Percentiles rank a stretch among this genome's conserved stretches.
phyloP scores from a whole-genome alignment of 768 basidiomycete species.

The Lactarius hatsudake region DNA sequence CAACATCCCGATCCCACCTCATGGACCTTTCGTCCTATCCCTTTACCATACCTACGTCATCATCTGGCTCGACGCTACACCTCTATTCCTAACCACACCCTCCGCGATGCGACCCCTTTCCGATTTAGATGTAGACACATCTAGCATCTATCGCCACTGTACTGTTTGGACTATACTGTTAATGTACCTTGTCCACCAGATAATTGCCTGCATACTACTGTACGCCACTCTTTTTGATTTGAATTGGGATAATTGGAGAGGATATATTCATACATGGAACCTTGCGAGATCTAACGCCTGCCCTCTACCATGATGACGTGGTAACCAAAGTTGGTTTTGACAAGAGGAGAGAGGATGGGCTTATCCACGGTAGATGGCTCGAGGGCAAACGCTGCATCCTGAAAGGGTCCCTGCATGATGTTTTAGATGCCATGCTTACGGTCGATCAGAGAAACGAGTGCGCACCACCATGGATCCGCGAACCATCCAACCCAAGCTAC shows the following conservation, averaged over 20 bases:
- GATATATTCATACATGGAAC: conserved; percentile 2
- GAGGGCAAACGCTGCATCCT: conserved; percentile 84
- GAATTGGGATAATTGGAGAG: not conserved
- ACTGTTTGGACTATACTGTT: conserved; percentile 18
- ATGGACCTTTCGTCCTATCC: conserved; percentile 13
- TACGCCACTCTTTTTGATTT: conserved; percentile 15
- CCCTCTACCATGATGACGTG: conserved; percentile 93
- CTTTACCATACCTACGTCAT: conserved; percentile 14
- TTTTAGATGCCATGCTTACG: not conserved
- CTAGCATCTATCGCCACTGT: conserved; percentile 21
- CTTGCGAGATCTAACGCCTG: conserved; percentile 43
- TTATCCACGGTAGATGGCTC: conserved; percentile 79
- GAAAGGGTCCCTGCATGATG: conserved; percentile 57
- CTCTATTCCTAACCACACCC: conserved; percentile 11
- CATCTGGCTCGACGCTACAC: conserved; percentile 16
- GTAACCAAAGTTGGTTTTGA: conserved; percentile 83
- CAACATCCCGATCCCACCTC: conserved; percentile 23
- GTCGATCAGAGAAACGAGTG: conserved; percentile 5
- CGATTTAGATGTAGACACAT: conserved; percentile 23
- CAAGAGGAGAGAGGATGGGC: conserved; percentile 64
- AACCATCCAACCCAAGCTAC: conserved; percentile 83
- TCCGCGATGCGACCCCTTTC: not conserved
- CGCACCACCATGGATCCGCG: conserved; percentile 81
- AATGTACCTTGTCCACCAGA: conserved; percentile 24
- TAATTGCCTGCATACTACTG: conserved; percentile 25